Evolutionary conservation across 768 basidiomycete species (phyloP), one percentile per base, ranked within the genome.

Genomic region (Phylloporus sp.): DNA sequence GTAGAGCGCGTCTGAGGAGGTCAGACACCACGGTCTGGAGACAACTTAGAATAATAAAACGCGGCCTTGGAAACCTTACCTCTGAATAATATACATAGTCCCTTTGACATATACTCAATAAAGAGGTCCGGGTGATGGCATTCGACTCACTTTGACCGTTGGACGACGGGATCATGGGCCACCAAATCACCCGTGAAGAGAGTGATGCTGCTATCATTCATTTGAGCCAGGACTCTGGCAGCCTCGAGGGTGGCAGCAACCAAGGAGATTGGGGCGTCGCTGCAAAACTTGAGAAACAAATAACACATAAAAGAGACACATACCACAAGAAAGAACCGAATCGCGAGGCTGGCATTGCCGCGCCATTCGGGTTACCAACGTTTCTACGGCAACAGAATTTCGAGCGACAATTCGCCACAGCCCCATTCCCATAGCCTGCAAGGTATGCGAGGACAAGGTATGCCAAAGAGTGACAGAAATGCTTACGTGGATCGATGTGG

Each of bases 141-240:
- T 22, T 16, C 11, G 8, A 55, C 75, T 53, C 52, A 80, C 82
- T 82, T 76, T 8, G 80, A 83, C 31, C 81, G 67, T 59, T 89
- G 79, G 49, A 80, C 80, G 35, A 80, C 77, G 13, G 78, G 69
- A 65, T 90, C 88, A 63, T 91, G 88, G 6, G 84, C 80, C 35
- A 88, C 78, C 36, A 91, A 65, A 62, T 91, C 88, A 23, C 88
- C 88, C 0, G 88, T 91, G 60, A 77, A 89, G 16, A 91, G 42
- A 0, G 79, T 78, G 64, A 81, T 88, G 23, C 76, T 75, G 61
- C 89, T 86, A 2, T 82, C 84, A 13, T 79, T 61, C 9, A 88
- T 86, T 8, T 76, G 81, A 22, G 86, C 75, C 24, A 91, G 69
- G 4, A 73, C 73, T 20, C 87, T 87, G 50, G 90, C 86, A 4